phyloP scores from a whole-genome alignment of 495 filamentous ascomycete species.

The Penicillium paradoxum region DNA sequence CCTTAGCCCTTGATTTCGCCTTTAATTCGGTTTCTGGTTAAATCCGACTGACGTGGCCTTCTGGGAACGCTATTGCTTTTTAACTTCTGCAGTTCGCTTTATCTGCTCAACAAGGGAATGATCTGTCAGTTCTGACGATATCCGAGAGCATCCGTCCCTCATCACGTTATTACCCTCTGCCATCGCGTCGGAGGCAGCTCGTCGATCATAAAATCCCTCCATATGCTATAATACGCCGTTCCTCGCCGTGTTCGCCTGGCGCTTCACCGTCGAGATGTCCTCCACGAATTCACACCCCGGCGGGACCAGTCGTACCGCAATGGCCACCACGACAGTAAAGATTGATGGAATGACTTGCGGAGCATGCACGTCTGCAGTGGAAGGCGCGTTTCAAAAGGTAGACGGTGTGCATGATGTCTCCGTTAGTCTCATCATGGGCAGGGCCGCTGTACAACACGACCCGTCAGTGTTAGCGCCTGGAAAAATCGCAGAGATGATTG shows the following conservation, averaged over 20 bases:
- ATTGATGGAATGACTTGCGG: constrained; percentile 95
- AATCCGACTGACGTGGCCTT: constrained; percentile 13
- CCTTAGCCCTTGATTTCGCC: constrained; percentile 4
- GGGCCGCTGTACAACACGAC: constrained; percentile 87
- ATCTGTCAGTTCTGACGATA: constrained; percentile 20
- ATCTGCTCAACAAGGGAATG: constrained; percentile 19
- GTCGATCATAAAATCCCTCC: constrained; percentile 1
- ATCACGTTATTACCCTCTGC: constrained; percentile 13
- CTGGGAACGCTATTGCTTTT: background rate
- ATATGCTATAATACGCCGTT: constrained; percentile 28
- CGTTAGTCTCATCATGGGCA: constrained; percentile 86
- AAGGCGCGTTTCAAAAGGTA: constrained; percentile 74
- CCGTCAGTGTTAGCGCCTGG: constrained; percentile 67
- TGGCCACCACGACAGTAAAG: constrained; percentile 87
- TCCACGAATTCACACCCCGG: constrained; percentile 15
- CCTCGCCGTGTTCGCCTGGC: constrained; percentile 13
- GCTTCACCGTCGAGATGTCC: constrained; percentile 17
- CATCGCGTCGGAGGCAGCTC: constrained; percentile 4
- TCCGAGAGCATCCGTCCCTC: constrained; percentile 23
- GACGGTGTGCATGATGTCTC: constrained; percentile 78
- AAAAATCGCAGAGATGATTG: constrained; percentile 75
- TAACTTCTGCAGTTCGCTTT: constrained; percentile 1
- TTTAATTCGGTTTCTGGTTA: constrained; percentile 1
- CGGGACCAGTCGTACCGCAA: constrained; percentile 28
- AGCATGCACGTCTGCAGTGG: constrained; percentile 82